Evolutionary conservation across 352 stramenopile species (phyloP).

Genomic region (Phytophthora parvispora): DNA sequence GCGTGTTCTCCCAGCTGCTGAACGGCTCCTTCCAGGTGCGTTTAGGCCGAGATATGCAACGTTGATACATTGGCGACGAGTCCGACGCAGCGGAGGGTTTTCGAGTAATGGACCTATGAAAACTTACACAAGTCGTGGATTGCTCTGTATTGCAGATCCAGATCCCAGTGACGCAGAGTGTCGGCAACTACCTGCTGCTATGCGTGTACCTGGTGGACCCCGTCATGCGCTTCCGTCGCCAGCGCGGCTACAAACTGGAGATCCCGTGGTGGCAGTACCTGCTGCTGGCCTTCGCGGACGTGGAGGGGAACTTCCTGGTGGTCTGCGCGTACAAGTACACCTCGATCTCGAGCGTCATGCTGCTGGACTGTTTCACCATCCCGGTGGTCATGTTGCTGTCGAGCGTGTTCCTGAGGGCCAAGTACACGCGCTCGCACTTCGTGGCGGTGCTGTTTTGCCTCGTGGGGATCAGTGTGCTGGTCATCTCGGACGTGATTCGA

Average conservation of each 20-base stretch:
- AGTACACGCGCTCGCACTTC: slow-evolving; percentile 83
- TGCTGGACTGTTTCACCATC: slow-evolving; percentile 98
- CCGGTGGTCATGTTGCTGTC: slow-evolving; percentile 96
- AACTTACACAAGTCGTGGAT: no score
- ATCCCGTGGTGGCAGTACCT: slow-evolving; percentile 92
- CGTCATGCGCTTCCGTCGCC: slow-evolving; percentile 46
- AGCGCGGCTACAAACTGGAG: slow-evolving; percentile 66
- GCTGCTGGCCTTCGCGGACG: slow-evolving; percentile 94
- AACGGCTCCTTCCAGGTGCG: slow-evolving; percentile 80
- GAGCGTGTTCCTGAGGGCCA: slow-evolving; percentile 84
- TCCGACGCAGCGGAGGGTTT: slow-evolving; percentile 34
- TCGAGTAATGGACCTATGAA: no score
- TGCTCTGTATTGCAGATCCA: slow-evolving; percentile 64
- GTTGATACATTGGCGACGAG: slow-evolving; percentile 5
- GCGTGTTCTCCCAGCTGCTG: slow-evolving; percentile 89
- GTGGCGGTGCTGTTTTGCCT: slow-evolving; percentile 88
- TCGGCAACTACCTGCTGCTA: slow-evolving; percentile 76
- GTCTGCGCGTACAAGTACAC: slow-evolving; percentile 98
- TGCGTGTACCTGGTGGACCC: slow-evolving; percentile 66
- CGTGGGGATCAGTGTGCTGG: slow-evolving; percentile 81
- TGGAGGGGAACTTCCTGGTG: slow-evolving; percentile 96
- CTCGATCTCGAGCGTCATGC: slow-evolving; percentile 96
- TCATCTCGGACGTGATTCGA: slow-evolving; percentile 88
- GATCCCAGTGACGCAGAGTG: slow-evolving; percentile 80
- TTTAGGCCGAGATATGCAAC: slow-evolving; percentile 10